Evolutionary conservation across 345 rosid genomes (phyloP).

Genomic region (Physaria fendleri): DNA sequence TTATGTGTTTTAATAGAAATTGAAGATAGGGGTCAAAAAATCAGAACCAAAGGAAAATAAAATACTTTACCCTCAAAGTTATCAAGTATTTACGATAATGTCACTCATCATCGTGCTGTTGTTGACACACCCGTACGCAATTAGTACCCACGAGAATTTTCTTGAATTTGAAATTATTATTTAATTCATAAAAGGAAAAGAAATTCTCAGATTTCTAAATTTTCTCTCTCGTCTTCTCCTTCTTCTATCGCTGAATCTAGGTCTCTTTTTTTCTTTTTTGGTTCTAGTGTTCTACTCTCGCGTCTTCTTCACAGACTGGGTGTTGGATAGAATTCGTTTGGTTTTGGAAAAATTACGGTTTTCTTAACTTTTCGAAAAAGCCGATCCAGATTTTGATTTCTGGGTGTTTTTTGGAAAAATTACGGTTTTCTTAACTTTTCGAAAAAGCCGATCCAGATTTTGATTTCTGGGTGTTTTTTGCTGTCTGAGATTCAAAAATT

Average conservation of each 20-base stretch:
- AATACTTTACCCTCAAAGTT: not conserved
- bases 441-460: constrained; percentile 3
- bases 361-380: not conserved
- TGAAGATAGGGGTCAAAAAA: no score
- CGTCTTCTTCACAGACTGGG: not conserved
- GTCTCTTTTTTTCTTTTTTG: not conserved
- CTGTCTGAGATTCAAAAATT: constrained; percentile 5
- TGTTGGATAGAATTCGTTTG: not conserved
- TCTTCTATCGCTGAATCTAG: constrained; percentile 29
- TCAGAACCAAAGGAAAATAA: no score
- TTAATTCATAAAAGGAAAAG: not conserved
- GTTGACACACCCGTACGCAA: constrained; percentile 23
- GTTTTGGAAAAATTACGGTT: constrained; percentile 11
- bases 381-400: not conserved
- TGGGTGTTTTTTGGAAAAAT: not conserved
- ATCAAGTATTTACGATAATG: not conserved
- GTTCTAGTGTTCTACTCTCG: not conserved
- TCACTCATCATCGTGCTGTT: constrained; percentile 23
- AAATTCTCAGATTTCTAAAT: not conserved
- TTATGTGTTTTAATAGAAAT: no score
- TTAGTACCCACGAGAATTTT: constrained; percentile 18
- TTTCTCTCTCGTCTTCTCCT: constrained; percentile 15
- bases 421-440: not conserved
- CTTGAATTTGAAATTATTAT: not conserved
- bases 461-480: not conserved